Conservation (phyloP, 2,329 filamentous ascomycete genomes). For the Neofusicoccum laricinum region DNA sequence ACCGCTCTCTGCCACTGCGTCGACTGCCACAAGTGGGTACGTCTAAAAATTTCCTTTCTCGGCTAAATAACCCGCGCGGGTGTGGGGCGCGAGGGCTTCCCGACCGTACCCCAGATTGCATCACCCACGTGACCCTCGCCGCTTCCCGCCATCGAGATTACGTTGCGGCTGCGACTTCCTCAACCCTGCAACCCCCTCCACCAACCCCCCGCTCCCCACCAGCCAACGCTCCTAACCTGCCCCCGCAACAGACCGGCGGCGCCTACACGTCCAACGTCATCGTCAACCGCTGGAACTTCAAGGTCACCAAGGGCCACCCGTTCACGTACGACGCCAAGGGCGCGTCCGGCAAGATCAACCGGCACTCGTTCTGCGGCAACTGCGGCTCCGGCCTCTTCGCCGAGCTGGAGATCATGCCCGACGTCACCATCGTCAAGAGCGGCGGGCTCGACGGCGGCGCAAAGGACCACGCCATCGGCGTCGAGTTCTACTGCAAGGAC, state of each 20-base stretch:
- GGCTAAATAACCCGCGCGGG: neutral
- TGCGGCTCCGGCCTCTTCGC: constrained; percentile 43
- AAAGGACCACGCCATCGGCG: constrained; percentile 43
- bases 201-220: neutral
- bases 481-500: constrained; percentile 55
- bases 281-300: constrained; percentile 47
- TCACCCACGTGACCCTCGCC: neutral
- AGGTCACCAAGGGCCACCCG: constrained; percentile 50
- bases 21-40: constrained; percentile 53
- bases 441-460: constrained; percentile 51
- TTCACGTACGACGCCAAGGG: constrained; percentile 49
- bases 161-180: too few species aligned
- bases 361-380: constrained; percentile 54
- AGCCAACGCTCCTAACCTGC: constrained; percentile 30
- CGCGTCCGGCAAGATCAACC: constrained; percentile 53
- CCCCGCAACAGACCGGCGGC: constrained; percentile 41
- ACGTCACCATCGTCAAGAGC: constrained; percentile 50
- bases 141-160: neutral
- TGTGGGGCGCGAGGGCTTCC: neutral
- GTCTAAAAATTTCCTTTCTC: constrained; percentile 19
- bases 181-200: neutral
- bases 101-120: neutral
- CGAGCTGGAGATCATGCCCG: constrained; percentile 51
- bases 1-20: constrained; percentile 53
- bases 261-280: constrained; percentile 56